Percentiles rank a stretch among this genome's conserved stretches.
Evolutionary conservation across 805 yeast genomes (phyloP).

Genomic region (Candida stauntonica): DNA sequence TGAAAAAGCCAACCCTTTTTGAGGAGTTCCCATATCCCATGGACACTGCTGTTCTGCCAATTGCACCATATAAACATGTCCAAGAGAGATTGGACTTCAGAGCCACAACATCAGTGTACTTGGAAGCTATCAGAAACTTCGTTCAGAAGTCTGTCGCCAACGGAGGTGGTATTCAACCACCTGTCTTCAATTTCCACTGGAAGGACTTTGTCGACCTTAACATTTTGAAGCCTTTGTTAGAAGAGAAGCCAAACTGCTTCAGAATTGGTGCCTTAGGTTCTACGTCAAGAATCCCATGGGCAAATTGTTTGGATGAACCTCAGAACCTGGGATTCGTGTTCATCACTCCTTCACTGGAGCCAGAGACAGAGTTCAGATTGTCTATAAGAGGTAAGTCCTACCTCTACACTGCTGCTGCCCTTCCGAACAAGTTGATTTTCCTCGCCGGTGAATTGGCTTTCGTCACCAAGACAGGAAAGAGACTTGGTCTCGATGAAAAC

Average conservation of each 20-base stretch:
- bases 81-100: conserved; percentile 33
- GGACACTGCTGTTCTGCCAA: conserved; percentile 32
- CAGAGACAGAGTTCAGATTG: conserved; percentile 35
- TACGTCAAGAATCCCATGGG: conserved; percentile 37
- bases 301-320: conserved; percentile 36
- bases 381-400: conserved; percentile 39
- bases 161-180: conserved; percentile 26
- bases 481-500: conserved; percentile 28
- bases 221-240: conserved; percentile 33
- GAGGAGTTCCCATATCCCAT: conserved; percentile 30
- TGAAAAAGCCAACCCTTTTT: conserved; percentile 19
- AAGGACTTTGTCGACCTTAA: conserved; percentile 50
- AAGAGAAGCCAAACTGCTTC: conserved; percentile 39
- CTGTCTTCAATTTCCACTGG: conserved; percentile 47
- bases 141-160: conserved; percentile 21
- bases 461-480: conserved; percentile 32
- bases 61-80: conserved; percentile 35
- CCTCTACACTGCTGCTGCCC: conserved; percentile 38
- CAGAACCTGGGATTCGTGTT: conserved; percentile 28
- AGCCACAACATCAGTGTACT: conserved; percentile 32
- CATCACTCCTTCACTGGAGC: conserved; percentile 26
- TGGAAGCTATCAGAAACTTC: conserved; percentile 31
- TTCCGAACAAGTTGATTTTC: conserved; percentile 41
- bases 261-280: conserved; percentile 42
- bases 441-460: conserved; percentile 38